Conservation (phyloP, 1,284 basidiomycete genomes). For the Puccinia polysora region DNA sequence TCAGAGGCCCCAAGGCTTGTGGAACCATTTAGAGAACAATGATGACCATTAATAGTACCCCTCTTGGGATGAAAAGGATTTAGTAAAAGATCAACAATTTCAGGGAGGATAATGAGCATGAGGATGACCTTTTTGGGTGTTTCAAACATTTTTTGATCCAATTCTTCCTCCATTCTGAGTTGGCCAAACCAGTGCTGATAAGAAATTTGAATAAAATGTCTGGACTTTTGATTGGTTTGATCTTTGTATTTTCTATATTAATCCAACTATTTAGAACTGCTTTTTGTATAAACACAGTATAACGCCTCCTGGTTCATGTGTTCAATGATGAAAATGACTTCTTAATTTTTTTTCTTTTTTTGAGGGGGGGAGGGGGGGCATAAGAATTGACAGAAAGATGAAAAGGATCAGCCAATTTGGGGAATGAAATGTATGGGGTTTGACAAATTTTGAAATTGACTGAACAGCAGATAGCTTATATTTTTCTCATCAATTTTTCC, state of each 20-base stretch:
- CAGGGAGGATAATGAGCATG: too few species aligned
- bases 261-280: constrained; percentile 65
- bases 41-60: too few species aligned
- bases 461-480: constrained; percentile 88
- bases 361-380: too few species aligned
- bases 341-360: too few species aligned
- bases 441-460: background rate
- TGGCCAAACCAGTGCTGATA: too few species aligned
- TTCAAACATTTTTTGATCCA: too few species aligned
- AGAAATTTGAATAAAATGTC: background rate
- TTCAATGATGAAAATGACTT: constrained; percentile 92
- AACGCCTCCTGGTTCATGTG: constrained; percentile 84
- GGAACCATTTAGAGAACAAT: too few species aligned
- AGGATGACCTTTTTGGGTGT: too few species aligned
- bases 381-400: constrained; percentile 2
- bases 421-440: background rate
- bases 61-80: too few species aligned
- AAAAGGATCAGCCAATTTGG: background rate
- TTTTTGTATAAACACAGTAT: constrained; percentile 73
- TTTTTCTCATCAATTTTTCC: constrained; percentile 47
- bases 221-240: constrained; percentile 11
- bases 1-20: too few species aligned
- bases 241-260: constrained; percentile 78
- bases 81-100: too few species aligned
- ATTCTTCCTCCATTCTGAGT: too few species aligned